Evolutionary conservation across 176 grass and related monocot species (phyloP).

Genomic region (Microstegium vimineum): DNA sequence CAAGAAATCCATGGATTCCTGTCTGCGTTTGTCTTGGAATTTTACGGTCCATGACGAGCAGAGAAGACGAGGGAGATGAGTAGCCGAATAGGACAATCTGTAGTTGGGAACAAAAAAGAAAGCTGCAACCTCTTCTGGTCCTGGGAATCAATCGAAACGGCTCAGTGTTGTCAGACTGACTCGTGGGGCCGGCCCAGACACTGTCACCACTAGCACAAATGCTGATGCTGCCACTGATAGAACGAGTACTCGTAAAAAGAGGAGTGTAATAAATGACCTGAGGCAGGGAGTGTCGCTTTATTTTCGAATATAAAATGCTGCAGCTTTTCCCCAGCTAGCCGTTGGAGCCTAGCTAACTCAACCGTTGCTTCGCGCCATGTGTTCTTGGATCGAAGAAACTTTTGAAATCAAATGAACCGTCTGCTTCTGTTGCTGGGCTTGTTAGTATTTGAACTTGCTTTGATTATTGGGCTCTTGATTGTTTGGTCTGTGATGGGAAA

Average conservation of each 20-base stretch:
- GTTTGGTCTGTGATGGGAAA: neutral
- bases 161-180: constrained; percentile 10
- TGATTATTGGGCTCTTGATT: neutral
- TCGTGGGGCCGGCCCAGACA: constrained; percentile 7
- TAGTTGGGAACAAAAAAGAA: constrained; percentile 19
- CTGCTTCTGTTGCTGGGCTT: neutral
- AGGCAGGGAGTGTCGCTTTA: neutral
- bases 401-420: neutral
- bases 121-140: neutral
- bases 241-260: no score
- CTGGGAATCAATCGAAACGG: neutral
- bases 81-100: neutral
- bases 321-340: constrained; percentile 29
- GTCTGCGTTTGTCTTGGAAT: constrained; percentile 23
- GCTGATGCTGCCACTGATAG: neutral
- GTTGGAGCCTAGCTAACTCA: neutral
- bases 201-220: neutral
- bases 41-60: neutral
- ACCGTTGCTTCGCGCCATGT: constrained; percentile 48
- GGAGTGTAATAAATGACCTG: constrained; percentile 18
- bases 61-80: neutral
- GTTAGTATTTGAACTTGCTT: neutral
- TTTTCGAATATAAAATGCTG: neutral
- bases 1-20: neutral
- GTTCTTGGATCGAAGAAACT: neutral